Evolutionary conservation across 148 eudicot species (phyloP), one percentile per base, ranked within the genome.

Genomic region (Cornus controversa): DNA sequence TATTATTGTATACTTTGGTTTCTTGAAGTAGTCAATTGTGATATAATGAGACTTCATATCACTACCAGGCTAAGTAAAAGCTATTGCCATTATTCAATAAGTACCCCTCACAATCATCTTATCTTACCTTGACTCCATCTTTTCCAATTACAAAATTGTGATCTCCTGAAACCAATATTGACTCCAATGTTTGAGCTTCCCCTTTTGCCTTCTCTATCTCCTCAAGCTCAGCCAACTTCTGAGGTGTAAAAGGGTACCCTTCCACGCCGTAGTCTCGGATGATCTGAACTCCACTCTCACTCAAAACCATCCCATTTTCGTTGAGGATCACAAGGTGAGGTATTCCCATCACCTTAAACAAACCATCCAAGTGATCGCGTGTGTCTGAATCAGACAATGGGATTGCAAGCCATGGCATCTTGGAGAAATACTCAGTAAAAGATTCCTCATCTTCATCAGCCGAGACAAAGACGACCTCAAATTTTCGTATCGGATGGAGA

Each of bases 141-240:
- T 81, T 89, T n/a, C 88, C 89, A 37, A 94, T 78, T 65, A 92
- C 89, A 71, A 87, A 94, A 81, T 92, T 88, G 25, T 10, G 71
- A 54, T 87, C 86, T 40, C 84, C 92, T 11, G 83, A 90, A 70
- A 92, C 92, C 75, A 94, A 86, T 66, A 94, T 69, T 16, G 98
- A 92, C 77, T 92, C 97, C 72, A 94, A 79, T 18, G 97, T 90
- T 72, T 94, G 95, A 37, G 86, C 78, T 69, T 90, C 93, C 18
- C 64, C 81, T 77, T 78, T 88, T 18, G 86, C 91, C 74, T 81
- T 90, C 71, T 89, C 93, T 20, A 87, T 80, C 79, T 92, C 84
- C 23, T 84, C 88, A 75, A 94, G 97, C 90, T 90, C 91, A 60
- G 80, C 67, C 37, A 90, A 82, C 82, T 80, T 94, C 74, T 92